Percentiles rank a stretch among this genome's conserved stretches.
Evolutionary conservation across 257 asterid genomes (phyloP).

Genomic region (Buddleja alternifolia): DNA sequence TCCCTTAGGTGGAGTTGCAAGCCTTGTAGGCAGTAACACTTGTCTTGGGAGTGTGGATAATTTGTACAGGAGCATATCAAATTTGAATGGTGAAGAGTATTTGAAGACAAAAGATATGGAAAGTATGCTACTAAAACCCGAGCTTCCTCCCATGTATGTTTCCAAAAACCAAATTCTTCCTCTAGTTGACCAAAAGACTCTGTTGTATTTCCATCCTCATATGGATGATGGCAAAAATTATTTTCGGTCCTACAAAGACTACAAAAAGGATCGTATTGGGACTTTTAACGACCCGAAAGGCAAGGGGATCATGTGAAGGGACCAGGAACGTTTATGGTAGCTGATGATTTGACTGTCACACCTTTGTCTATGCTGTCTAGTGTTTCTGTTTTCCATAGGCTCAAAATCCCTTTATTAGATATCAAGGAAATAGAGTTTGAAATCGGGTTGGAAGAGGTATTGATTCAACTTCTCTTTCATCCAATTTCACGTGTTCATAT

Average conservation of each 20-base stretch:
- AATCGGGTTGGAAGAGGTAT: conserved; percentile 28
- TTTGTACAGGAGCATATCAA: neutral
- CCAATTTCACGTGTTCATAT: too few species aligned
- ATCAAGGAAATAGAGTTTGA: conserved; percentile 15
- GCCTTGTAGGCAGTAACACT: conserved; percentile 12
- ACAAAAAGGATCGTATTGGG: neutral
- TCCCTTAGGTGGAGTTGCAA: conserved; percentile 26
- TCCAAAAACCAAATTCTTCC: conserved; percentile 13
- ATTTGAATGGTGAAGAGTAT: neutral
- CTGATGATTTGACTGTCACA: conserved; percentile 31
- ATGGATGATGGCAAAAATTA: neutral
- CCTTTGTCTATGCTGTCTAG: neutral
- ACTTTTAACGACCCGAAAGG: conserved; percentile 21
- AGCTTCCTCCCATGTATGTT: conserved; percentile 1
- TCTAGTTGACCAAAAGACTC: neutral
- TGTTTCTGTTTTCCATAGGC: neutral
- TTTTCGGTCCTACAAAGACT: neutral
- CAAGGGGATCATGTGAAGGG: conserved; percentile 20
- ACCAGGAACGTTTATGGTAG: conserved; percentile 11
- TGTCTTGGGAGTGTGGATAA: conserved; percentile 17
- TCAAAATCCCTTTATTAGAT: conserved; percentile 13
- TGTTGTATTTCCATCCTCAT: neutral
- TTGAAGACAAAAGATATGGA: neutral
- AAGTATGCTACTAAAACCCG: neutral
- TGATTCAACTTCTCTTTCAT: neutral